Evolutionary conservation across 164 flowering plant species (phyloP).

Genomic region (Aristolochia californica): DNA sequence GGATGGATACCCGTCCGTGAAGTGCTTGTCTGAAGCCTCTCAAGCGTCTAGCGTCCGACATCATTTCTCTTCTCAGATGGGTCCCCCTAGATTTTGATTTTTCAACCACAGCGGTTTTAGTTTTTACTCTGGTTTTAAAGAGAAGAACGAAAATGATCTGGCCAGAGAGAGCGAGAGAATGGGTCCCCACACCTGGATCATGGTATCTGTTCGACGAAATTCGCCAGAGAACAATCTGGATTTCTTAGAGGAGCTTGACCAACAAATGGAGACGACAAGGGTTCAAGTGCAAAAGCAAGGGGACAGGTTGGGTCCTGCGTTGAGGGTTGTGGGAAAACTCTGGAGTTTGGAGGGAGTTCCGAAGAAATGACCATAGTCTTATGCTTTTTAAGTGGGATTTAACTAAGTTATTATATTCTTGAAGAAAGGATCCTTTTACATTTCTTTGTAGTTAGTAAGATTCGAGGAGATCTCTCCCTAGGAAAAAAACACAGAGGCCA

Average conservation of each 20-base stretch:
- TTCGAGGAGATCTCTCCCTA: constrained; percentile 40
- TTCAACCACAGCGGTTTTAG: no score
- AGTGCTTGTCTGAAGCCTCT: no score
- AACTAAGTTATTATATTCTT: constrained; percentile 8
- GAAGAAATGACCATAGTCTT: constrained; percentile 13
- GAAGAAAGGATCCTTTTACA: constrained; percentile 8
- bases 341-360: constrained; percentile 10
- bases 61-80: no score
- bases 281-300: constrained; percentile 9
- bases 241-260: background rate
- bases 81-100: no score
- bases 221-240: no score
- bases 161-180: no score
- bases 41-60: no score
- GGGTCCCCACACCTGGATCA: no score
- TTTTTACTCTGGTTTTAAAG: no score
- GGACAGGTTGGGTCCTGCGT: constrained; percentile 44
- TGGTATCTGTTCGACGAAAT: no score
- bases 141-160: no score
- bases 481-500: constrained; percentile 17
- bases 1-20: no score
- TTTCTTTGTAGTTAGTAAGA: constrained; percentile 54
- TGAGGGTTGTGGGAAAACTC: constrained; percentile 63
- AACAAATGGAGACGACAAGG: background rate
- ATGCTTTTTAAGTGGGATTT: constrained; percentile 23